Percentiles rank a stretch among this genome's conserved stretches.
These are phyloP conservation scores for Ophiostoma triangulosporum DNA, from an alignment of 2,329 filamentous ascomycete species.

Conservation along the genomic window DNA sequence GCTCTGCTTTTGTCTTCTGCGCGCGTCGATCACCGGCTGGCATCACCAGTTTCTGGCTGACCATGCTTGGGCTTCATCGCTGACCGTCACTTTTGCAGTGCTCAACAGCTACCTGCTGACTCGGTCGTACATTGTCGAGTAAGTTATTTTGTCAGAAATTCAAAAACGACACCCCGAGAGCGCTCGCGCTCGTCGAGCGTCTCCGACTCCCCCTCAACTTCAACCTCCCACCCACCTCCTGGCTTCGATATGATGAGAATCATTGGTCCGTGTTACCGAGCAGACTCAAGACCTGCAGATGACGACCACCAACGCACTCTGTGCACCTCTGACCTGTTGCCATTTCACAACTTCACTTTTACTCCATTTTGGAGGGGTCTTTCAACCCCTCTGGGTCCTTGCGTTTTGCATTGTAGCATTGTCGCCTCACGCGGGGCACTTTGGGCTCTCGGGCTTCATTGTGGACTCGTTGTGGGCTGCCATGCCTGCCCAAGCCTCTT, in stretches of 20 bases:
- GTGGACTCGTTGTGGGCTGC: not conserved
- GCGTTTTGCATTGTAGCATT: not conserved
- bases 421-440: not conserved
- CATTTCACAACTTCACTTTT: not conserved
- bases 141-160: slow-evolving; percentile 28
- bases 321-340: slow-evolving; percentile 53
- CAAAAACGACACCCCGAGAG: not conserved
- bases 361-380: not conserved
- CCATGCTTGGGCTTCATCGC: slow-evolving; percentile 2
- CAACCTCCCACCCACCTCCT: slow-evolving; percentile 10
- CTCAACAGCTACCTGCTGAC: slow-evolving; percentile 54
- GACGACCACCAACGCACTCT: slow-evolving; percentile 51
- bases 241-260: slow-evolving; percentile 49
- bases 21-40: slow-evolving; percentile 1
- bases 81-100: slow-evolving; percentile 25
- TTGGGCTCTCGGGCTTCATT: not conserved
- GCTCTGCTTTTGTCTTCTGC: slow-evolving; percentile 1
- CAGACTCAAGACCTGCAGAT: slow-evolving; percentile 72
- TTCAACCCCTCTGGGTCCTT: not conserved
- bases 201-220: not conserved
- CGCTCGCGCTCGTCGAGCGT: not conserved
- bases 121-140: slow-evolving; percentile 66
- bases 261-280: slow-evolving; percentile 80
- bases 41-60: not conserved
- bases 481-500: not conserved